These are phyloP conservation scores for Suhomyces chickasaworum DNA, from an alignment of 1,139 yeast species.

Conservation along the genomic window DNA sequence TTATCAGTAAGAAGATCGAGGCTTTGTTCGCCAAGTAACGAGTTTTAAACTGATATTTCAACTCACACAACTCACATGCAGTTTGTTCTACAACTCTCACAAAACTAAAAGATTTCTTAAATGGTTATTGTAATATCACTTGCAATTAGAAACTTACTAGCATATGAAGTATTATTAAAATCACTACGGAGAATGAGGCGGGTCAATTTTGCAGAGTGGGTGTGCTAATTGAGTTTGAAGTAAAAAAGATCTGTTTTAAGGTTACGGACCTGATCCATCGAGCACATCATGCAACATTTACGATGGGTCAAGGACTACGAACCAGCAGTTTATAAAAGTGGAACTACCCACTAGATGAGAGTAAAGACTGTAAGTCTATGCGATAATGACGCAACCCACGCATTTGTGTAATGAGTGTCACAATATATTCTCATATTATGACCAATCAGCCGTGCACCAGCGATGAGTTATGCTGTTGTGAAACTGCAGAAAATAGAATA, in stretches of 20 bases:
- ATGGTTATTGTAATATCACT: no score
- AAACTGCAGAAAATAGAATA: not conserved
- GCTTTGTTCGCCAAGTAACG: not conserved
- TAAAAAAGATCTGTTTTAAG: no score
- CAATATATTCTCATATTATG: not conserved
- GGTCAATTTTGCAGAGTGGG: no score
- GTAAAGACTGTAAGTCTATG: not conserved
- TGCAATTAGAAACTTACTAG: no score
- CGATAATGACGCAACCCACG: not conserved
- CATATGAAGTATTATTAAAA: no score
- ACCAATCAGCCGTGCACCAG: not conserved
- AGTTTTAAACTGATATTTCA: not conserved
- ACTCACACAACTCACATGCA: slow-evolving; percentile 1
- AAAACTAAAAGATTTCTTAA: not conserved
- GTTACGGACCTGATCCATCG: no score
- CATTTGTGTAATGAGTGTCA: not conserved
- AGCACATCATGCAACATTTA: no score
- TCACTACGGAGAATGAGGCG: no score
- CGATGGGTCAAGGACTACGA: no score
- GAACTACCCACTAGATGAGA: no score
- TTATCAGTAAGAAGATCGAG: slow-evolving; percentile 1
- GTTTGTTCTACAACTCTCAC: not conserved
- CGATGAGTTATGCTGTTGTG: not conserved
- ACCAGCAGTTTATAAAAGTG: no score
- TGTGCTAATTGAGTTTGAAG: no score